Evolutionary conservation across 345 rosid genomes (phyloP), one percentile per base, ranked within the genome.

Genomic region (Toxicodendron radicans): DNA sequence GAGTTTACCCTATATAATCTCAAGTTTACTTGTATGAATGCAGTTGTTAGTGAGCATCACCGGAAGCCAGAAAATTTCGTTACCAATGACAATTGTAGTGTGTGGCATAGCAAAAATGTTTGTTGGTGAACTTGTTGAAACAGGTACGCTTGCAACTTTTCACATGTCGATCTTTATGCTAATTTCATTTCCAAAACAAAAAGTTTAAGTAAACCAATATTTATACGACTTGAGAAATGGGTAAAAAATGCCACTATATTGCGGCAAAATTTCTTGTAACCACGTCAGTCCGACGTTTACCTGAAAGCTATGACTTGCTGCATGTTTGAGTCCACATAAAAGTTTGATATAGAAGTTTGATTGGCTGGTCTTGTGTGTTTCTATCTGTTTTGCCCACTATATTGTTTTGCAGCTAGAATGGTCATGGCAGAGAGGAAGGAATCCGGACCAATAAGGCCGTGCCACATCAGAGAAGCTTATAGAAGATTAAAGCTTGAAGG

Each of bases 61-160:
- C 4, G 97, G 97, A 77, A 80, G 82, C 82, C 99, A 96, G 84
- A 96, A 93, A 83, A 82, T 90, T 60, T 70, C 86, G 12, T 79
- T 88, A 72, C 99, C 97, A 17, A 87, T 96, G 88, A 89, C 90
- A 3, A 96, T 92, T 52, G 97, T 85, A 6, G 91, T 87, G 60
- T 93, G 97, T 71, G 98, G 98, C 65, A 93, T 96, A 43, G 95
- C 97, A 10, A 96, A 96, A 83, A 89, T 96, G 99, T 96, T 93
- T 82, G 99, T 93, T n/a, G 98, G 98, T n/a, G 98, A 96, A 74
- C 93, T 93, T 63, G 85, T 96, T 35, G 99, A 96, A 83, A 92
- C 91, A 84, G 98, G 99, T 91, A 61, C 30, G 68, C 3, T 2
- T 72, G 38, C 58, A 27, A 21, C 43, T 38, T 70, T n/a, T 45